Base-by-base conservation (phyloP, 208 protist genomes). In the Porcisia hertigi region DNA sequence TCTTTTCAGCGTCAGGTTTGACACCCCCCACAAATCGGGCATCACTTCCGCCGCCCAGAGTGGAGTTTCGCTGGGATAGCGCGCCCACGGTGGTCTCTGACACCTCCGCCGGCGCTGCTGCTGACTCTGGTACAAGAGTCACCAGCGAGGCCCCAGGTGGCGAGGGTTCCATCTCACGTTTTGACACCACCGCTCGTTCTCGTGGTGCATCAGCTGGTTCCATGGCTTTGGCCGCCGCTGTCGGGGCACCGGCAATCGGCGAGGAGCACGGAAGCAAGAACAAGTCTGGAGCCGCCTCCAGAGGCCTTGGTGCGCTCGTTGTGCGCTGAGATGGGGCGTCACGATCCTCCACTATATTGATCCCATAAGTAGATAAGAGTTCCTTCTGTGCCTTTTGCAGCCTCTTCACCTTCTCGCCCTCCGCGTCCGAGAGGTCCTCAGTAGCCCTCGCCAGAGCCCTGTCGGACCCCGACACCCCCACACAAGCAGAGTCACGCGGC, bases 321-420 rank as follows among this genome's bases (percentile, higher is more conserved):
- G 43, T 57, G 54, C 53, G 45, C 41, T 57, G 67, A 9, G 76
- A 70, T 16, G 76, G 63, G 7, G 76, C 41, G 59, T 75, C 76
- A 6, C 39, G 49, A 34, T 75, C 70, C 43, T 52, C 54, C 9
- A 14, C 43, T 39, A 75, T 57, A 47, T 66, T 60, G 16, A 67
- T 71, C 6, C 49, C 70, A 47, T 72, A 60, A 0, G 16, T 11
- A 30, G 53, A 71, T 16, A 75, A 58, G 25, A 80, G 53, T 25
- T 64, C 69, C 43, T 71, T 69, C 62, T 65, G 70, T 23, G 73
- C 52, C 30, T 23, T 6, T 18, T 30, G 67, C 45, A 71, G 20
- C 52, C 43, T 14, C 30, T 25, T 55, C 41, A 52, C 63, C 8
- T 67, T 18, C 60, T 65, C n/a, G 4, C n/a, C 52, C 53, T 23